A percentile compares a stretch with the other conserved stretches of the same genome.
Conservation (phyloP, 1,284 basidiomycete genomes). For the Bondarzewia mesenterica region DNA sequence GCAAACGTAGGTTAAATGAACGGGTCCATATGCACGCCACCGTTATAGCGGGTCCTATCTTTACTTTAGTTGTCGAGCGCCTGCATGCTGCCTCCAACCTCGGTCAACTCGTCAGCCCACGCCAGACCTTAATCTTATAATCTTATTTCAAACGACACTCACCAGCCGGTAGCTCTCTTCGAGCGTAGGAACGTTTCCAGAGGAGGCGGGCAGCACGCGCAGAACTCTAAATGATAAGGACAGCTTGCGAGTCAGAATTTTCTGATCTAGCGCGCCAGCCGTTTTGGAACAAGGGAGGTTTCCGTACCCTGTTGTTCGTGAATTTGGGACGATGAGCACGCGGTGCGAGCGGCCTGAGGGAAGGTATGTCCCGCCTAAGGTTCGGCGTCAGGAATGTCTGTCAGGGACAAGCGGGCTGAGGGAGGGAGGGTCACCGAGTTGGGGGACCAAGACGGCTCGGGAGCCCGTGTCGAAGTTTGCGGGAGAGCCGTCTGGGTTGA, state of each 20-base stretch:
- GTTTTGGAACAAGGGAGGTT: too few relatives aligned
- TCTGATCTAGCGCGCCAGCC: too few relatives aligned
- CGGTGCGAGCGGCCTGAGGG: constrained; percentile 27
- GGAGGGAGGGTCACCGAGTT: constrained; percentile 39
- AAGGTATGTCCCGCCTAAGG: too few relatives aligned
- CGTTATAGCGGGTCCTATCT: too few relatives aligned
- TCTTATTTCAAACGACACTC: too few relatives aligned
- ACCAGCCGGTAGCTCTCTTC: background rate
- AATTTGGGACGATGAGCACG: constrained; percentile 27
- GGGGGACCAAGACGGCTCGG: constrained; percentile 54
- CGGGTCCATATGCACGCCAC: too few relatives aligned
- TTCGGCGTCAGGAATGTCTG: too few relatives aligned
- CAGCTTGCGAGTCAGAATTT: too few relatives aligned
- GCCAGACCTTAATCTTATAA: too few relatives aligned
- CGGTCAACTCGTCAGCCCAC: background rate
- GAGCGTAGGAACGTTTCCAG: background rate
- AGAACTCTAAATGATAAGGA: background rate
- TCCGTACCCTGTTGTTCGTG: constrained; percentile 28
- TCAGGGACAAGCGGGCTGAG: background rate
- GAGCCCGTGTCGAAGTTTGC: constrained; percentile 58
- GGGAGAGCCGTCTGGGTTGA: constrained; percentile 50
- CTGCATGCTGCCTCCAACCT: background rate
- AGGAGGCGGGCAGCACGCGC: background rate
- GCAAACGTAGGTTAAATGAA: too few relatives aligned
- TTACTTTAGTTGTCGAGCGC: too few relatives aligned